Conservation (phyloP, 2,329 filamentous ascomycete species). For the Botryotinia narcissicola region DNA sequence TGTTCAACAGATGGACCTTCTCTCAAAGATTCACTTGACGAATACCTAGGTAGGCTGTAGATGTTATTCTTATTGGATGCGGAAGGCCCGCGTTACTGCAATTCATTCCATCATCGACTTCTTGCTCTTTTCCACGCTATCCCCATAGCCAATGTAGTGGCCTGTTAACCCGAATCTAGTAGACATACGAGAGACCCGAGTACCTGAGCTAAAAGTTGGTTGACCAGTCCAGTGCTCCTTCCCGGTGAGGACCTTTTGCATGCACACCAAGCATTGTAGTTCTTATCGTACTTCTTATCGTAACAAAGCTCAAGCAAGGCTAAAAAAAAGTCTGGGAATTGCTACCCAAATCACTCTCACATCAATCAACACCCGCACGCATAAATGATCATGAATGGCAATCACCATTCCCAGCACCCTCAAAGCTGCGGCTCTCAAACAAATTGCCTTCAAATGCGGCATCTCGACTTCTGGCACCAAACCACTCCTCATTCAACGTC, state of each 20-base stretch:
- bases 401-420: constrained; percentile 39
- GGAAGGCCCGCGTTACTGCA: background rate
- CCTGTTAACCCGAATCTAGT: background rate
- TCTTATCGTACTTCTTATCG: background rate
- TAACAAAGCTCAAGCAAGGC: background rate
- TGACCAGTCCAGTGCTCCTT: background rate
- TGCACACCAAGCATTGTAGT: background rate
- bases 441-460: constrained; percentile 60
- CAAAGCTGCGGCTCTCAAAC: constrained; percentile 54
- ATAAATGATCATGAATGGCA: constrained; percentile 35
- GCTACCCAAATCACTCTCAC: no score
- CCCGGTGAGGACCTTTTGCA: background rate
- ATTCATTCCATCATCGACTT: background rate
- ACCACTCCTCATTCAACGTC: constrained; percentile 48
- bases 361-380: background rate
- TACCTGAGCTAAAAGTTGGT: background rate
- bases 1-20: background rate
- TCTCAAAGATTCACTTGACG: background rate
- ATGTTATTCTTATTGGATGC: background rate
- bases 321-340: background rate
- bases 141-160: background rate
- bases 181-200: background rate
- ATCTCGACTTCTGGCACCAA: constrained; percentile 60
- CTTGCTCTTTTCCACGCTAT: background rate
- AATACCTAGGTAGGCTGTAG: background rate